Conservation (phyloP, 192 early-diverging fungal genomes). For the Chytriomyces sp. region DNA sequence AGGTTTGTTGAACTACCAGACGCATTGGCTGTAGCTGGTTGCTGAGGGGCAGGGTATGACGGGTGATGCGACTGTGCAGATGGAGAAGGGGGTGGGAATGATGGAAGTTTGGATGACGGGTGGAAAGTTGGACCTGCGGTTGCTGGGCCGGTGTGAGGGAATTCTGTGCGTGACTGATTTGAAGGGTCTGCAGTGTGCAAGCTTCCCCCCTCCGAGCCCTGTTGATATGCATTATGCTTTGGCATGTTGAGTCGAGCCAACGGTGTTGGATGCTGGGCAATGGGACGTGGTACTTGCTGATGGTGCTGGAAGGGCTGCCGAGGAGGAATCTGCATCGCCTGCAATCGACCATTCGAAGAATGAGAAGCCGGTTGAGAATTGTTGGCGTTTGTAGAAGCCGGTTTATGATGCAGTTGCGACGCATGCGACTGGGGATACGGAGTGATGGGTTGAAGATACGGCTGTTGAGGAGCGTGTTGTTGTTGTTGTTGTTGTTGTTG, state of each 20-base stretch:
- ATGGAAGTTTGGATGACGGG: neutral
- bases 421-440: too few species aligned
- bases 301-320: conserved; percentile 1
- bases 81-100: neutral
- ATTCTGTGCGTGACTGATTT: neutral
- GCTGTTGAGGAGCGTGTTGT: neutral
- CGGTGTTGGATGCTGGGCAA: neutral
- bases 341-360: too few species aligned
- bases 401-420: too few species aligned
- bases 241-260: conserved; percentile 5
- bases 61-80: neutral
- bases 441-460: neutral
- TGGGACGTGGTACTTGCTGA: neutral
- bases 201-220: neutral
- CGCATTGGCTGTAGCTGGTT: neutral
- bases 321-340: too few species aligned
- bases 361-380: too few species aligned
- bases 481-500: conserved; percentile 4
- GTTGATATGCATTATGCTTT: neutral
- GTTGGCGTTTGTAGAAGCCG: neutral
- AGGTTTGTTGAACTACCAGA: neutral
- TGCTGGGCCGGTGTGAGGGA: neutral
- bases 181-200: neutral
- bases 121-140: neutral
- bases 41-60: neutral